Conservation (phyloP, 2,329 filamentous ascomycete species). For the Blumeria hordei region DNA sequence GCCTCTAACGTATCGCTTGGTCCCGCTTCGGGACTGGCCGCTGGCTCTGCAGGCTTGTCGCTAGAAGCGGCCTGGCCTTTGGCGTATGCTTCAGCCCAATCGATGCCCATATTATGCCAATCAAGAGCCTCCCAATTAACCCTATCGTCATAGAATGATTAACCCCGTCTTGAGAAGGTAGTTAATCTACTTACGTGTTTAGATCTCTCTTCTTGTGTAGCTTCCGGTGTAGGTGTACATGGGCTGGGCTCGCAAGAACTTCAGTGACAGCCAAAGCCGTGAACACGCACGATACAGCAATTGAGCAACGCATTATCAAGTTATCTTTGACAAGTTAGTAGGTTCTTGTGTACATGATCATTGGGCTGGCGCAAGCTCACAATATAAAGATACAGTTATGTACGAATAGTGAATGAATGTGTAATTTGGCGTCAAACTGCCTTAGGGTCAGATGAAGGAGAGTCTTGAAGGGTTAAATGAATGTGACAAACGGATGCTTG, state of each 20-base stretch:
- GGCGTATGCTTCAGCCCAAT: conserved; percentile 10
- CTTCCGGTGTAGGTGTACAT: conserved; percentile 11
- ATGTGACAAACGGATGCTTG: too few relatives aligned
- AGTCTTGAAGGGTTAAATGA: not conserved
- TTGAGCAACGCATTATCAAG: conserved; percentile 13
- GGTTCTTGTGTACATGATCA: too few relatives aligned
- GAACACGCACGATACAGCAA: conserved; percentile 10
- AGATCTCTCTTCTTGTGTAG: conserved; percentile 12
- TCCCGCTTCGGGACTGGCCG: not conserved
- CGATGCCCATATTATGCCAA: conserved; percentile 11
- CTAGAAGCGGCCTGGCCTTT: conserved; percentile 1
- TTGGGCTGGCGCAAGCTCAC: too few relatives aligned
- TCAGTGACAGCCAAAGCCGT: conserved; percentile 12
- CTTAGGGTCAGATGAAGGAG: not conserved
- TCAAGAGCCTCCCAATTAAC: conserved; percentile 9
- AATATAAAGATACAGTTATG: too few relatives aligned
- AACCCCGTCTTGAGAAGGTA: not conserved
- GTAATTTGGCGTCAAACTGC: not conserved
- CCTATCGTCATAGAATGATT: not conserved
- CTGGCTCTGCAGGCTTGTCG: conserved; percentile 1
- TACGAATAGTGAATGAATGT: not conserved
- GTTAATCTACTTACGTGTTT: conserved; percentile 7
- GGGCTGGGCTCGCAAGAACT: conserved; percentile 13
- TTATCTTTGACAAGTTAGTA: not conserved
- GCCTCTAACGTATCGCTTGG: not conserved